Conservation (phyloP, 202 grass and related monocot genomes). For the Zoysia matrella region DNA sequence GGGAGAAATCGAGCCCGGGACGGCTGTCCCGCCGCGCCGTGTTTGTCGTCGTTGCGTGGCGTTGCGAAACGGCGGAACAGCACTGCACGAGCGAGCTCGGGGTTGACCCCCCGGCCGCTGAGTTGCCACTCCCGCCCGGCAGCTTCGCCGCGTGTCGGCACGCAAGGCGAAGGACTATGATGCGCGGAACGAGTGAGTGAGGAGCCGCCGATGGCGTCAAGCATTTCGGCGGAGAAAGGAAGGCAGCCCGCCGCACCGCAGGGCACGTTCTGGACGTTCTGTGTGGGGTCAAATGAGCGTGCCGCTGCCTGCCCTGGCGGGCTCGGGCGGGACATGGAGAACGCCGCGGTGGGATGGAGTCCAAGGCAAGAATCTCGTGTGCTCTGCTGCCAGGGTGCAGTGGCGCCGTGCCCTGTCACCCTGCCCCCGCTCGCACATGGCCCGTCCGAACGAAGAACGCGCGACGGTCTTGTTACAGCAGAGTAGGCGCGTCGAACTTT, state of each 20-base stretch:
- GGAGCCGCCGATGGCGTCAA: neutral
- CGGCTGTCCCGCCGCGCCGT: neutral
- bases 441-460: too few species aligned
- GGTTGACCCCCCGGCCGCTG: neutral
- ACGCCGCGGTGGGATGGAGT: neutral
- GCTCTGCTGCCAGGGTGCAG: neutral
- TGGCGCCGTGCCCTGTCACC: neutral
- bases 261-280: neutral
- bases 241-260: neutral
- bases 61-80: too few species aligned
- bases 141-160: neutral
- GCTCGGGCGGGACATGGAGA: conserved; percentile 1
- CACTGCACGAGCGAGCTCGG: too few species aligned
- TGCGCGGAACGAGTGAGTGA: too few species aligned
- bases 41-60: too few species aligned
- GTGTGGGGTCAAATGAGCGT: neutral
- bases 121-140: conserved; percentile 4
- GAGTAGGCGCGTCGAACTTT: too few species aligned
- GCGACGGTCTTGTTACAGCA: too few species aligned
- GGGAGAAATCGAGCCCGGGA: conserved; percentile 9
- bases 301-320: neutral
- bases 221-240: conserved; percentile 22
- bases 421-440: neutral
- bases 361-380: conserved; percentile 27
- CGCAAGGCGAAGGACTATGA: neutral